These are phyloP conservation scores for Aspergillus puulaauensis DNA, from an alignment of 2,329 filamentous ascomycete species.

Conservation along the genomic window DNA sequence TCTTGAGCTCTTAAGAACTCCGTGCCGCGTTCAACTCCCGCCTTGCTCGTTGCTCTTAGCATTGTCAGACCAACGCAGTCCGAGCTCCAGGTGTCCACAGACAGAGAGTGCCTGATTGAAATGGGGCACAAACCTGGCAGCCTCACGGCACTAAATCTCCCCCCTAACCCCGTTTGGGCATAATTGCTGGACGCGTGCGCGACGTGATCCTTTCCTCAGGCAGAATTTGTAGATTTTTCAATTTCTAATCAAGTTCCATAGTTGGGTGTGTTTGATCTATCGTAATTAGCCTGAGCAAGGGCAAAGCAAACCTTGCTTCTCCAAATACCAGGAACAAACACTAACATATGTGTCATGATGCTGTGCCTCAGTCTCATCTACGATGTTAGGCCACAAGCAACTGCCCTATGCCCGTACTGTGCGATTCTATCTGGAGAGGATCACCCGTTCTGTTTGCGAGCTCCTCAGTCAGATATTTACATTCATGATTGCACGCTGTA, in stretches of 20 bases:
- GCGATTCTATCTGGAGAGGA: neutral
- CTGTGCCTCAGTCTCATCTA: neutral
- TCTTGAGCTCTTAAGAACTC: neutral
- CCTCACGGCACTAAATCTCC: neutral
- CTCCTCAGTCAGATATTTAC: neutral
- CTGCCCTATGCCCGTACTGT: neutral
- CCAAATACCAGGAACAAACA: neutral
- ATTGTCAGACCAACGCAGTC: slow-evolving; percentile 2
- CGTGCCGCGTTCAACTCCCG: neutral
- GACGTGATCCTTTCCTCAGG: neutral
- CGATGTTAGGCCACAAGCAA: neutral
- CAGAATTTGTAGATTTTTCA: neutral
- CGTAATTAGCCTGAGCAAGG: neutral
- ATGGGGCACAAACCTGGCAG: slow-evolving; percentile 3
- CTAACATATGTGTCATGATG: neutral
- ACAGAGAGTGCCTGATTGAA: neutral
- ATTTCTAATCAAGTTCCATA: neutral
- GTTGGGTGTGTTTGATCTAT: neutral
- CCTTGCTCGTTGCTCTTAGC: neutral
- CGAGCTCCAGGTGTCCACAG: slow-evolving; percentile 3
- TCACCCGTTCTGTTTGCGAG: neutral
- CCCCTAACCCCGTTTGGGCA: slow-evolving; percentile 2
- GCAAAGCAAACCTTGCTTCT: neutral
- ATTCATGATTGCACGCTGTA: neutral
- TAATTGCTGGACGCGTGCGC: neutral